Evolutionary conservation across 2,329 filamentous ascomycete genomes (phyloP), one percentile per base, ranked within the genome.

Genomic region (Rhinocladiella mackenziei): DNA sequence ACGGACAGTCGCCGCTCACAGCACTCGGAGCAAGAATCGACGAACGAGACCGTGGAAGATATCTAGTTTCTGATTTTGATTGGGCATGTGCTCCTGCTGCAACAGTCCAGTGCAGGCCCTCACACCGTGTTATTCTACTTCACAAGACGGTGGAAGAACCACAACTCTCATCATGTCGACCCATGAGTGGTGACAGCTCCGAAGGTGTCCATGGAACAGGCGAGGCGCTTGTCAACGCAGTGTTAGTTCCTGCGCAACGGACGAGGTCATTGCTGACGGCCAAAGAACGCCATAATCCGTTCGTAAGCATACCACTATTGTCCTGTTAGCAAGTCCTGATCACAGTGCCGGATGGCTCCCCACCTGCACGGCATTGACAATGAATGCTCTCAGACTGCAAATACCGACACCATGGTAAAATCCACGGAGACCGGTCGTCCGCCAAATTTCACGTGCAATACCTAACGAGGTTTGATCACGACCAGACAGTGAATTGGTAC

Each of bases 281-380:
- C 40, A 9, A 52, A 31, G 25, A 54, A 57, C 45, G 60, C 66
- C 84, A 95, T 91, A 58, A 87, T 78, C 81, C 84, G 88, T 67
- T 96, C 89, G 62, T 96, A 96, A 4, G 87, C 79, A 17, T 84
- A 84, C 89, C 89, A 97, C 69, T 89, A 75, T 36, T 40, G 15
- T 45, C 19, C 44, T 31, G 43, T 48, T 31, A 48, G 39, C 33
- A 39, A 15, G n/a, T n/a, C 20, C 18, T 30, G 13, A 32, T 14
- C 37, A 20, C 11, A 17, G 10, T 10, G 19, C 32, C 41, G 22
- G 33, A 29, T 28, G 7, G 18, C 39, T 10, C 58, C 67, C 50
- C 64, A 74, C 71, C 63, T 83, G 80, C n/a, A 87, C 84, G 2
- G 91, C 89, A 69, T 96, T 96, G 28, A 96, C 91, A 39, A 94